Conservation (phyloP, 176 grass and related monocot genomes). For the Saccharum officinarum region DNA sequence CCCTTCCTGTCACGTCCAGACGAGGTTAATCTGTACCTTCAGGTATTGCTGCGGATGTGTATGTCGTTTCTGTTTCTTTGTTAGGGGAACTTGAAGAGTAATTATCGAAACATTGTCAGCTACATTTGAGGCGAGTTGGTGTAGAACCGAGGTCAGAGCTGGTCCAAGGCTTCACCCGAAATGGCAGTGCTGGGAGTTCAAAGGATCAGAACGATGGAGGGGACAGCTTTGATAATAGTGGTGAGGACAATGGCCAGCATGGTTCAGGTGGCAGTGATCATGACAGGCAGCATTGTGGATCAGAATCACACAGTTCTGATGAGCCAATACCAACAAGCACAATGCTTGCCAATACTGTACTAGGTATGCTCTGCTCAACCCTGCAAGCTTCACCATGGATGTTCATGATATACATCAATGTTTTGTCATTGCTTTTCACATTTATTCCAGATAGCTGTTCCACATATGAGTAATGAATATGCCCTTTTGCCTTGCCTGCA, state of each 20-base stretch:
- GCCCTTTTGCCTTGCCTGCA: background rate
- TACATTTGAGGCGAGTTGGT: slow-evolving; percentile 92
- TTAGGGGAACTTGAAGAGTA: slow-evolving; percentile 26
- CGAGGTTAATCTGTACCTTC: slow-evolving; percentile 96
- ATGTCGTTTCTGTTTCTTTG: slow-evolving; percentile 13
- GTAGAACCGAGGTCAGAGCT: slow-evolving; percentile 82
- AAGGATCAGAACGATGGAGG: slow-evolving; percentile 38
- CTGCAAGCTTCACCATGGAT: slow-evolving; percentile 27
- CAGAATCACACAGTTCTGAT: slow-evolving; percentile 56
- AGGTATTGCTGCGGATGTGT: slow-evolving; percentile 49
- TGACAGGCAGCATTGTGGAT: slow-evolving; percentile 35
- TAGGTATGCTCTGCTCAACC: slow-evolving; percentile 35
- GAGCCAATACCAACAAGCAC: slow-evolving; percentile 46
- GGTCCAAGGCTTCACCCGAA: slow-evolving; percentile 53
- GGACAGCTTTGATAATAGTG: slow-evolving; percentile 40
- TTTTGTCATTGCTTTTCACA: slow-evolving; percentile 10
- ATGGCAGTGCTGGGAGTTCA: slow-evolving; percentile 57
- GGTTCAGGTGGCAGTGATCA: slow-evolving; percentile 30
- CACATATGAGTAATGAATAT: slow-evolving; percentile 11
- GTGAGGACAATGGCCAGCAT: slow-evolving; percentile 22
- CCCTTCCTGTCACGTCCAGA: slow-evolving; percentile 93
- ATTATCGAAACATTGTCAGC: slow-evolving; percentile 51
- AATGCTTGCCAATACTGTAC: slow-evolving; percentile 36
- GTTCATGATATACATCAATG: slow-evolving; percentile 38
- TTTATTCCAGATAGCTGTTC: background rate